Conservation (phyloP, 2,329 filamentous ascomycete species). For the Claviceps purpurea region DNA sequence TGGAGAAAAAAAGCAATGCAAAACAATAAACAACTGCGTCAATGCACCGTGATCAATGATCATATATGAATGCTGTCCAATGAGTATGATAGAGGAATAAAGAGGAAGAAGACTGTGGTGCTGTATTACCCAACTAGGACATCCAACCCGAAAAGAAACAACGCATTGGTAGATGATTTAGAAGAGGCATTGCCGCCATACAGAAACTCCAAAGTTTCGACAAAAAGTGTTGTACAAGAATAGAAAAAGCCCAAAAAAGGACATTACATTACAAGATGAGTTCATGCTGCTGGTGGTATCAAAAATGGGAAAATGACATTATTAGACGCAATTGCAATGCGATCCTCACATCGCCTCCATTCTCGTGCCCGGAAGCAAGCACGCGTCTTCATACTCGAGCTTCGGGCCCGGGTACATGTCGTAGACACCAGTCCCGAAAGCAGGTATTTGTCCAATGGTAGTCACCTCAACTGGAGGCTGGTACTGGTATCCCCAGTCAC, state of each 20-base stretch:
- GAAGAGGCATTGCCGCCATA: constrained; percentile 3
- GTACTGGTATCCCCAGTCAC: constrained; percentile 44
- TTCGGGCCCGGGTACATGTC: constrained; percentile 40
- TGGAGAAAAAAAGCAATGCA: too few relatives aligned
- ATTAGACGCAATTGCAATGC: too few relatives aligned
- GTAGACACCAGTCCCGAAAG: constrained; percentile 36
- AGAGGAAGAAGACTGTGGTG: constrained; percentile 10
- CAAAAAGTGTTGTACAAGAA: not conserved
- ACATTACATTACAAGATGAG: not conserved
- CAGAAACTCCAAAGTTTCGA: not conserved
- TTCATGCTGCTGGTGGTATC: not conserved
- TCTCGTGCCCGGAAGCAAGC: constrained; percentile 44
- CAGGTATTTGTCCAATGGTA: constrained; percentile 37
- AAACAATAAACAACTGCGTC: too few relatives aligned
- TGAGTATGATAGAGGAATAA: not conserved
- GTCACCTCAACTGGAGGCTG: constrained; percentile 44
- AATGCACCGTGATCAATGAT: too few relatives aligned
- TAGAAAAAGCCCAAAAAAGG: not conserved
- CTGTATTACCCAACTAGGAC: constrained; percentile 19
- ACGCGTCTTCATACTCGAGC: constrained; percentile 43
- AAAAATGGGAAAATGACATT: not conserved
- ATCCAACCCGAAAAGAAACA: constrained; percentile 10
- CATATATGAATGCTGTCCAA: too few relatives aligned
- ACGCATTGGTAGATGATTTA: not conserved
- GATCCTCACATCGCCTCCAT: constrained; percentile 33